Conservation (phyloP, 2,329 filamentous ascomycete genomes). For the Helotiales sp. region DNA sequence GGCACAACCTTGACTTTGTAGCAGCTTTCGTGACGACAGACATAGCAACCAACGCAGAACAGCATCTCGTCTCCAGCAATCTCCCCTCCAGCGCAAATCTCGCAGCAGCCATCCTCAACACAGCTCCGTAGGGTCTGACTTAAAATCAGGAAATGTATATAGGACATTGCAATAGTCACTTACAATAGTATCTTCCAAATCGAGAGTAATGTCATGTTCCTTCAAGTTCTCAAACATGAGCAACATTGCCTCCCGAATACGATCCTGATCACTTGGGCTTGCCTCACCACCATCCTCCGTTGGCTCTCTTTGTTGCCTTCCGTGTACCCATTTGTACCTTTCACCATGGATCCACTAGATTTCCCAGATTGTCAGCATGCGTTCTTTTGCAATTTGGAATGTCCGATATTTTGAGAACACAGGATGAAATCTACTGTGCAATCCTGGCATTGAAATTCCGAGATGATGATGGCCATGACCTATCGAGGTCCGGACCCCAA, state of each 20-base stretch:
- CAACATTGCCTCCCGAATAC: not conserved
- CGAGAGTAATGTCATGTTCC: not conserved
- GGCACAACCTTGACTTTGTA: not conserved
- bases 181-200: not conserved
- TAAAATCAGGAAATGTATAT: not conserved
- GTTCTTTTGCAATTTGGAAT: no score
- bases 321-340: not conserved
- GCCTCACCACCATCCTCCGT: not conserved
- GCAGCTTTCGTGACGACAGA: not conserved
- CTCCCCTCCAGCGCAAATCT: not conserved
- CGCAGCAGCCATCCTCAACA: not conserved
- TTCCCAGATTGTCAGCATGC: not conserved
- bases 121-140: not conserved
- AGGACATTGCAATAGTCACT: not conserved
- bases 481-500: not conserved
- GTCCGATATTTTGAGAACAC: no score
- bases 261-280: not conserved
- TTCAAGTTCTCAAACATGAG: not conserved
- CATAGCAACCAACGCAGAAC: not conserved
- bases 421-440: no score
- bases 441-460: no score
- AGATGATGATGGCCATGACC: no score
- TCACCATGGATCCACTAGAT: not conserved
- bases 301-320: not conserved
- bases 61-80: not conserved